These are phyloP conservation scores for Phialophora macrospora DNA, from an alignment of 2,329 filamentous ascomycete species.

Conservation along the genomic window DNA sequence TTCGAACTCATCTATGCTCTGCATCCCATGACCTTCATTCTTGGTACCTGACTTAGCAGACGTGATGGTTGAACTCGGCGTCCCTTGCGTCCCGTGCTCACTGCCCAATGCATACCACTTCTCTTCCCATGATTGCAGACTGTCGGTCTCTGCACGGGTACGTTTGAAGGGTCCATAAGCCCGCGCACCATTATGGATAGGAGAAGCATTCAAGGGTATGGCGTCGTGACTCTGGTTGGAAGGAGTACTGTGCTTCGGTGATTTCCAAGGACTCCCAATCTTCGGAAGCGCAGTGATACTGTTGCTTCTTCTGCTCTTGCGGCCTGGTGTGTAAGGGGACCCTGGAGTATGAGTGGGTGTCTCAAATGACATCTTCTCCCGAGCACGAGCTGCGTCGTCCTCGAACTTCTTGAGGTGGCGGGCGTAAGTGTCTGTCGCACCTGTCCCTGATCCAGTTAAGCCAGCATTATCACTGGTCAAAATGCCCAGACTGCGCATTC, in stretches of 20 bases:
- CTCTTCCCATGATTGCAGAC: constrained; percentile 33
- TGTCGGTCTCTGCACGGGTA: constrained; percentile 19
- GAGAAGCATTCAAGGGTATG: not conserved
- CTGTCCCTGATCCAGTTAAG: not conserved
- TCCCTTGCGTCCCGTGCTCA: not conserved
- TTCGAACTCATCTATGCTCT: not conserved
- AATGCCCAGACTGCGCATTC: constrained; percentile 13
- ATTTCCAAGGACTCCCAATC: constrained; percentile 15
- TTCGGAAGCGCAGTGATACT: constrained; percentile 3
- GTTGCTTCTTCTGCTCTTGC: constrained; percentile 8
- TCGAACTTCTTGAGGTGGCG: constrained; percentile 28
- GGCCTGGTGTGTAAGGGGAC: constrained; percentile 4
- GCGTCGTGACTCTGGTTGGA: not conserved
- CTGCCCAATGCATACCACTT: constrained; percentile 33
- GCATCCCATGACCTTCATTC: not conserved
- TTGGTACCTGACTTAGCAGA: too few relatives aligned
- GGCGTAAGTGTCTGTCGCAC: constrained; percentile 14
- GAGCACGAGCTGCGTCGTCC: constrained; percentile 21
- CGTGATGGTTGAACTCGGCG: not conserved
- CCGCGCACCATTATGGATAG: constrained; percentile 6
- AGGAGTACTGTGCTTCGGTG: constrained; percentile 4
- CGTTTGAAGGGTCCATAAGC: constrained; percentile 19
- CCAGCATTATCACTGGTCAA: constrained; percentile 17
- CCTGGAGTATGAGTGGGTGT: not conserved
- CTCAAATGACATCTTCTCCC: constrained; percentile 26